These are phyloP conservation scores for Magnolia officinalis DNA, from an alignment of 164 flowering plant species.

Conservation along the genomic window DNA sequence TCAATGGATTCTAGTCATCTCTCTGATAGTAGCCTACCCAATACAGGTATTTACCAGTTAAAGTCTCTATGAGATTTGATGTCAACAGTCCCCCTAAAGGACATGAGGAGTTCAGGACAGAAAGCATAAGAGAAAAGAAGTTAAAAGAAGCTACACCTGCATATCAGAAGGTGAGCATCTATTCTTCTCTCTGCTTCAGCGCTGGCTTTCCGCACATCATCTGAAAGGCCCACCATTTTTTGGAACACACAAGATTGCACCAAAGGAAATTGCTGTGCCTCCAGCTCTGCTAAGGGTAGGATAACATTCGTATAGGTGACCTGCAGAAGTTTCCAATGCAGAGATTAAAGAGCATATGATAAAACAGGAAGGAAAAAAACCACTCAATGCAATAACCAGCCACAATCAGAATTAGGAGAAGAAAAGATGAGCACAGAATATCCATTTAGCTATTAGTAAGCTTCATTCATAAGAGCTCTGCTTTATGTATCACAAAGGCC, in stretches of 20 bases:
- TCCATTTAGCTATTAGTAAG: no score
- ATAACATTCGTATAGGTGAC: conserved; percentile 62
- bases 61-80: neutral
- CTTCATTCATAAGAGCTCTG: no score
- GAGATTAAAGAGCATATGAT: conserved; percentile 2
- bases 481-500: no score
- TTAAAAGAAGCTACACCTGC: conserved; percentile 53
- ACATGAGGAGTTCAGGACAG: neutral
- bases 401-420: no score
- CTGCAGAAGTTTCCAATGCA: conserved; percentile 33
- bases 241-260: conserved; percentile 86
- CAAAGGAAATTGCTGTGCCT: conserved; percentile 73
- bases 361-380: no score
- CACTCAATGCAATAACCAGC: no score
- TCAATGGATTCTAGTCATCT: no score
- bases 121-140: neutral
- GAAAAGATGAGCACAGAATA: no score
- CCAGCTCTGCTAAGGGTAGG: conserved; percentile 73
- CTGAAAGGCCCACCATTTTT: conserved; percentile 60
- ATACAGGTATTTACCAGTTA: no score
- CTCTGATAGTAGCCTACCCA: no score
- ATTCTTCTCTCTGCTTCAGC: conserved; percentile 83
- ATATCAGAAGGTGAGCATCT: conserved; percentile 55
- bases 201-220: conserved; percentile 81
- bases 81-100: neutral